Percentiles rank a stretch among this genome's conserved stretches.
Evolutionary conservation across 2,329 filamentous ascomycete genomes (phyloP).

Genomic region (Apiospora malaysiana): DNA sequence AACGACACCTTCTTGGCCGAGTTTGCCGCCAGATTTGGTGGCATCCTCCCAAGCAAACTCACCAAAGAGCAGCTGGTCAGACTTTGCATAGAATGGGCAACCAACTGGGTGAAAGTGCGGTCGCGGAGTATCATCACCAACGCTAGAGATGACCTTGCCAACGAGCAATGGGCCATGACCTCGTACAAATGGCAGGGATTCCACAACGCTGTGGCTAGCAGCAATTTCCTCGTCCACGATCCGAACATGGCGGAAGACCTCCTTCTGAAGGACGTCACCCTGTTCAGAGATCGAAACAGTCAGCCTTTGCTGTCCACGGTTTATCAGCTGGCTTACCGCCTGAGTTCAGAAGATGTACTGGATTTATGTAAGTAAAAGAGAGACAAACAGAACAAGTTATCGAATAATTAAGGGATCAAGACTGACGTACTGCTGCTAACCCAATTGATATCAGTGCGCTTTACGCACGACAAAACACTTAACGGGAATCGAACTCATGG

Average conservation of each 20-base stretch:
- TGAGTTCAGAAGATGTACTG: background rate
- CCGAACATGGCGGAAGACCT: background rate
- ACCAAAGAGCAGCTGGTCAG: background rate
- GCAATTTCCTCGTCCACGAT: background rate
- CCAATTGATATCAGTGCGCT: no score
- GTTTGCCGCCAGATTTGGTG: background rate
- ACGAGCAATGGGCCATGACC: background rate
- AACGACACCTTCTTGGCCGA: background rate
- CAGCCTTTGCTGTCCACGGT: background rate
- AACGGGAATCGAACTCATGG: no score
- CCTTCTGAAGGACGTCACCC: background rate
- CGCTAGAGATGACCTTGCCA: background rate
- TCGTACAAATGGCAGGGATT: background rate
- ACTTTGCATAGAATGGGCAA: background rate
- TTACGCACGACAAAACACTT: no score
- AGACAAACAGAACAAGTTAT: no score
- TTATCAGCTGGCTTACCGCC: background rate
- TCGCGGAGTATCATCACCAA: background rate
- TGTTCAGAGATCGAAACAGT: no score
- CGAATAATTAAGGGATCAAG: no score
- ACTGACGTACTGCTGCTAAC: no score
- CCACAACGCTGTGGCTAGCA: background rate
- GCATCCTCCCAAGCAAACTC: background rate
- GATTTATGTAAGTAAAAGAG: constrained; percentile 2
- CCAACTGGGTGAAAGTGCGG: background rate